These are phyloP conservation scores for Gamarada debralockiae DNA, from an alignment of 495 filamentous ascomycete species.

Conservation along the genomic window DNA sequence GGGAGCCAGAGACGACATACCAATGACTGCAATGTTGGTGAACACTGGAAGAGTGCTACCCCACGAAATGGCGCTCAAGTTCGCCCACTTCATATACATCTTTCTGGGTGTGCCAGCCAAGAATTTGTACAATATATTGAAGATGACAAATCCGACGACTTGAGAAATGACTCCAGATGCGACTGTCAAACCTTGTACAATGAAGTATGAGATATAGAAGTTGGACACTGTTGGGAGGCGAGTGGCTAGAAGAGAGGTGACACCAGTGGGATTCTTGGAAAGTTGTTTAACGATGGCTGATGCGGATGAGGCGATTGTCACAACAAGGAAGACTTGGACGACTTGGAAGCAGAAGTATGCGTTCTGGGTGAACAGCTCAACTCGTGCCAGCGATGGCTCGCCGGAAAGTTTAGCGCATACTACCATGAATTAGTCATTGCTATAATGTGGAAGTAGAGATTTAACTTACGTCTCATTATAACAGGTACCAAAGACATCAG, in stretches of 20 bases:
- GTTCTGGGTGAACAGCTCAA: slow-evolving; percentile 88
- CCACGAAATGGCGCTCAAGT: slow-evolving; percentile 67
- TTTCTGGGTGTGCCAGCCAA: slow-evolving; percentile 53
- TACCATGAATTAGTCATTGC: slow-evolving; percentile 3
- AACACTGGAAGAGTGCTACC: slow-evolving; percentile 85
- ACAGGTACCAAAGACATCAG: slow-evolving; percentile 90
- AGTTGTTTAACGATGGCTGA: slow-evolving; percentile 62
- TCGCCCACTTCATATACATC: slow-evolving; percentile 57
- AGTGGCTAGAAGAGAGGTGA: slow-evolving; percentile 61
- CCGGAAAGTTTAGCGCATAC: slow-evolving; percentile 73
- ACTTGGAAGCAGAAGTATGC: slow-evolving; percentile 95
- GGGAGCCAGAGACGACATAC: slow-evolving; percentile 29
- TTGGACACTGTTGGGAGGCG: slow-evolving; percentile 81
- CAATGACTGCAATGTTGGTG: slow-evolving; percentile 83
- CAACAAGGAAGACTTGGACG: slow-evolving; percentile 88
- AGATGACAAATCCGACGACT: slow-evolving; percentile 71
- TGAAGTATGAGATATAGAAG: slow-evolving; percentile 94
- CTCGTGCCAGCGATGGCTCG: slow-evolving; percentile 67
- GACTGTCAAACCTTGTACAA: slow-evolving; percentile 87
- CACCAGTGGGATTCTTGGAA: slow-evolving; percentile 53
- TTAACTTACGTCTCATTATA: slow-evolving; percentile 52
- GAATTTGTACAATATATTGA: slow-evolving; percentile 69
- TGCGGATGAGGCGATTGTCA: slow-evolving; percentile 75
- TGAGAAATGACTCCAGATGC: slow-evolving; percentile 72
- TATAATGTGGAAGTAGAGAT: too few relatives aligned